Evolutionary conservation across 2,329 filamentous ascomycete species (phyloP), one percentile per base, ranked within the genome.

Genomic region (Ceratocystis variospora): DNA sequence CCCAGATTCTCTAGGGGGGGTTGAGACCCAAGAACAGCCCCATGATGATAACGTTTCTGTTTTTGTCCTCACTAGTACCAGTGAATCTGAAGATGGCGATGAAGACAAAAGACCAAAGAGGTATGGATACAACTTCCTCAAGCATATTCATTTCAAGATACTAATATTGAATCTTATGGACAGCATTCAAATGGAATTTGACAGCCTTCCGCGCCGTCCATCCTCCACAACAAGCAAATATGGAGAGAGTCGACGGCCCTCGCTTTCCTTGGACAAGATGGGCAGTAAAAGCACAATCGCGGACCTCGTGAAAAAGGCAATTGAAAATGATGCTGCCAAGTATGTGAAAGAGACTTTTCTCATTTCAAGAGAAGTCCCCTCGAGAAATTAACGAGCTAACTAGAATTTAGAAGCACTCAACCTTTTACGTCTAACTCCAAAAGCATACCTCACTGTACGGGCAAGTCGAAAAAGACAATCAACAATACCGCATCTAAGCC

Each of bases 61-160:
- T 31, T 63, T 63, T 33, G 10, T 63, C 8, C 61, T 63, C 22
- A 50, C 61, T 17, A 63, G 61, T 50, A 48, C 61, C 3, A 48
- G 61, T 19, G 61, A 62, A 22, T 41, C 28, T 45, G 41, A 8
- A 46, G 12, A 15, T 12, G 15, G 31, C 45, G 41, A 33, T 12
- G 8, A 31, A 12, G 45, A 63, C 3, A 6, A 59, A 59, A 59
- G 17, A 31, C 55, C 17, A 22, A 31, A 17, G n/a, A 59, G 12
- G 55, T 59, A 33, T 59, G 31, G 1, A n/a, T 8, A 1, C n/a
- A n/a, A 7, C 19, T 8, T 59, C 3, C 8, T 7, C 5, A 19
- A 1, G 12, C 8, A 15, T 33, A 5, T 33, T 33, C 2, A 22
- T 12, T 19, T 15, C 31, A 12, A n/a, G 3, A n/a, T 4, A 25